Evolutionary conservation across 495 filamentous ascomycete genomes (phyloP).

Genomic region (Aspergillus asperescens): DNA sequence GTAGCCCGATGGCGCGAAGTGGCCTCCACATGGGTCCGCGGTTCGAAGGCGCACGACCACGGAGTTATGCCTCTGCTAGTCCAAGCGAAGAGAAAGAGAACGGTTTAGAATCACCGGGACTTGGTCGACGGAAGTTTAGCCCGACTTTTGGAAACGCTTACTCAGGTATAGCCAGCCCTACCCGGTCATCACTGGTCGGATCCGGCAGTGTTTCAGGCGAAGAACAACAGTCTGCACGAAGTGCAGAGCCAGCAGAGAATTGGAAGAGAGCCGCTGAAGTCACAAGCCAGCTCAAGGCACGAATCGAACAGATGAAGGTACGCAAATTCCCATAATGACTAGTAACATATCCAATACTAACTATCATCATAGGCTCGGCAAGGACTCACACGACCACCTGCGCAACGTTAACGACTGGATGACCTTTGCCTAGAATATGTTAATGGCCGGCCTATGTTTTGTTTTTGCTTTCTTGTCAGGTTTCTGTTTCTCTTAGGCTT

Average conservation of each 20-base stretch:
- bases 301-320: conserved; percentile 88
- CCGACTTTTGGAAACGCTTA: conserved; percentile 46
- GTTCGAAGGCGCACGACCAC: conserved; percentile 42
- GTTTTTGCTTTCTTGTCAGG: background rate
- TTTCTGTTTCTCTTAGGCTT: background rate
- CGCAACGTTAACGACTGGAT: conserved; percentile 37
- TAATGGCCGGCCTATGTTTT: background rate
- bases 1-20: conserved; percentile 26
- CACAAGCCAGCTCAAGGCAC: conserved; percentile 90
- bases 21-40: conserved; percentile 36
- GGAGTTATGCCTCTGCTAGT: conserved; percentile 64
- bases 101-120: conserved; percentile 39
- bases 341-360: conserved; percentile 5
- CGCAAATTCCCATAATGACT: conserved; percentile 16
- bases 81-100: conserved; percentile 83
- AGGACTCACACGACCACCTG: conserved; percentile 39
- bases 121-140: conserved; percentile 42
- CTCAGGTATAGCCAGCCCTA: conserved; percentile 55
- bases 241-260: conserved; percentile 69
- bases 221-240: conserved; percentile 27
- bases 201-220: conserved; percentile 36
- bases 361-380: conserved; percentile 31
- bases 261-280: conserved; percentile 99
- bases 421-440: conserved; percentile 16
- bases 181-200: conserved; percentile 36